Conservation (phyloP, 2,329 filamentous ascomycete genomes). For the Periglandula ipomoeae region DNA sequence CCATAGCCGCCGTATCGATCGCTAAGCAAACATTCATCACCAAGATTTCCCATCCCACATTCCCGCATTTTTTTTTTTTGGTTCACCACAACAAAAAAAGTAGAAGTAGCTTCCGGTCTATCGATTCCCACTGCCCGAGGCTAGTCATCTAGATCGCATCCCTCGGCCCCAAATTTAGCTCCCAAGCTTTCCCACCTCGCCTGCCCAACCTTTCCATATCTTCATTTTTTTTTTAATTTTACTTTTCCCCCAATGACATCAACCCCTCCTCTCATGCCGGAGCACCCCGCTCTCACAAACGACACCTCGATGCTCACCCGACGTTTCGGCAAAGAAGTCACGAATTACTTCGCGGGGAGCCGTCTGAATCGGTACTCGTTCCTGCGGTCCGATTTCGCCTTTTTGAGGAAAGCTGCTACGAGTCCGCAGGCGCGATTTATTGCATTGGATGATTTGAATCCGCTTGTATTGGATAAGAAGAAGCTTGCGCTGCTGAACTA, state of each 20-base stretch:
- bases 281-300: slow-evolving; percentile 33
- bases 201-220: neutral
- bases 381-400: slow-evolving; percentile 60
- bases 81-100: too few relatives aligned
- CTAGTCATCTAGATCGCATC: too few relatives aligned
- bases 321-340: slow-evolving; percentile 70
- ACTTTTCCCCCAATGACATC: slow-evolving; percentile 19
- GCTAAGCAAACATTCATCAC: too few relatives aligned
- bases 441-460: slow-evolving; percentile 68
- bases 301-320: slow-evolving; percentile 60
- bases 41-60: neutral
- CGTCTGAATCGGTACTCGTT: slow-evolving; percentile 75
- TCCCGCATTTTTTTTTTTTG: too few relatives aligned
- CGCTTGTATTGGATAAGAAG: slow-evolving; percentile 49
- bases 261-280: slow-evolving; percentile 27
- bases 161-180: too few relatives aligned
- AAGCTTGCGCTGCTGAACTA: slow-evolving; percentile 60
- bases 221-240: neutral
- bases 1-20: too few relatives aligned
- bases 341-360: slow-evolving; percentile 77
- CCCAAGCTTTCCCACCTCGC: neutral
- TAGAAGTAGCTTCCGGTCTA: too few relatives aligned
- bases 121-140: too few relatives aligned
- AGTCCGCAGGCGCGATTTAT: slow-evolving; percentile 64
- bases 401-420: slow-evolving; percentile 57